These are phyloP conservation scores for Phalaenopsis equestris DNA, from an alignment of 106 monocot genomes.

Conservation along the genomic window DNA sequence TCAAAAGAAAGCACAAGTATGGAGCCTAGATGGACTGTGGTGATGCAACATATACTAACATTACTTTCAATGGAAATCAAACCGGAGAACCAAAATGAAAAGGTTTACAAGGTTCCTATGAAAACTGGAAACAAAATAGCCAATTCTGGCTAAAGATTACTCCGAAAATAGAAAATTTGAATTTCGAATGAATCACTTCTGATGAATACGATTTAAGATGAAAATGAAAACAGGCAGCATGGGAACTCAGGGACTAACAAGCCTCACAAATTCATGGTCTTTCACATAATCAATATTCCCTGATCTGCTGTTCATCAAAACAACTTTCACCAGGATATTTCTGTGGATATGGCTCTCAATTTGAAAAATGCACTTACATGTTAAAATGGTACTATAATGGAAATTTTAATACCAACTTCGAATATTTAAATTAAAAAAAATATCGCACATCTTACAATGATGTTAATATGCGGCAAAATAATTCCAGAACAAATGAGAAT, in stretches of 20 bases:
- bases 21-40: background rate
- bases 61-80: background rate
- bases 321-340: too few species aligned
- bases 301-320: too few species aligned
- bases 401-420: too few species aligned
- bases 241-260: background rate
- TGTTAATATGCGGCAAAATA: too few species aligned
- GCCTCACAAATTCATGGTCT: background rate
- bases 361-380: too few species aligned
- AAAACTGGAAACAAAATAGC: background rate
- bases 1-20: background rate
- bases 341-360: too few species aligned
- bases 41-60: background rate
- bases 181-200: background rate
- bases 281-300: background rate
- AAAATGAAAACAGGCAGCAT: background rate
- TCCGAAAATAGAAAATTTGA: background rate
- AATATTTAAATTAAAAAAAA: too few species aligned
- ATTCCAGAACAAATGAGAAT: too few species aligned
- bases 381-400: too few species aligned
- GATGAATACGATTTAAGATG: background rate
- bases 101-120: background rate
- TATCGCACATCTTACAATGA: too few species aligned
- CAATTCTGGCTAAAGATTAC: background rate
- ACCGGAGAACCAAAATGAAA: background rate